Conservation (phyloP, 805 yeast species). For the Lipomyces oligophaga region DNA sequence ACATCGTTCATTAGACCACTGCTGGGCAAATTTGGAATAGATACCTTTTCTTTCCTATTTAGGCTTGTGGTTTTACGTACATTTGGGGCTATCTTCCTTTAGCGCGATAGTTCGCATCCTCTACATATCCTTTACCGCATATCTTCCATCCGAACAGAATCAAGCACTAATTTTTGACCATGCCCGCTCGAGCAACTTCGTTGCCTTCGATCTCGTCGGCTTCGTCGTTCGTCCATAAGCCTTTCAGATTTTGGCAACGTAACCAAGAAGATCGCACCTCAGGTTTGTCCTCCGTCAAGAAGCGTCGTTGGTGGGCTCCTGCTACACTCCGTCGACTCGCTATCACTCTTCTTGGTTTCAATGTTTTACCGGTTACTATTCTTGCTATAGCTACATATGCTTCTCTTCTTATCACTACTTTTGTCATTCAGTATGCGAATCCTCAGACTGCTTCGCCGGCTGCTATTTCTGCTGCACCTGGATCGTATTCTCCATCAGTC, state of each 20-base stretch:
- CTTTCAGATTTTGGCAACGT: conserved; percentile 28
- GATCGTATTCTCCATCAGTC: conserved; percentile 17
- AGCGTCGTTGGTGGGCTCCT: conserved; percentile 26
- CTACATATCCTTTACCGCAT: not conserved
- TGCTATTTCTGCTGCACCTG: conserved; percentile 25
- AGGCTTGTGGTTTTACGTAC: not conserved
- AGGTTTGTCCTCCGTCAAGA: conserved; percentile 12
- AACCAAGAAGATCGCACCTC: conserved; percentile 24
- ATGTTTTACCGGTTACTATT: conserved; percentile 25
- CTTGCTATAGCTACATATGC: conserved; percentile 27
- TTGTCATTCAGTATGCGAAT: conserved; percentile 26
- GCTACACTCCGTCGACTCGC: conserved; percentile 15
- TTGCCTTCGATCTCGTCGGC: conserved; percentile 30
- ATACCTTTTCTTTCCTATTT: not conserved
- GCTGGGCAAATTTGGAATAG: no score
- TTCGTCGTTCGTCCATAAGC: conserved; percentile 28
- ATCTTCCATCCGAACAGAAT: not conserved
- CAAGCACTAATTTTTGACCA: no score
- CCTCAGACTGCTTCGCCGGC: conserved; percentile 28
- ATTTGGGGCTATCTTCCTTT: not conserved
- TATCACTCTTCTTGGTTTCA: conserved; percentile 20
- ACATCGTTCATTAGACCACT: no score
- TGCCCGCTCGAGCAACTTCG: conserved; percentile 28
- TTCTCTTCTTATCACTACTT: conserved; percentile 26
- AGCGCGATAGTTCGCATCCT: not conserved